Evolutionary conservation across 1,139 yeast species (phyloP).

Genomic region (Suhomyces taliae): DNA sequence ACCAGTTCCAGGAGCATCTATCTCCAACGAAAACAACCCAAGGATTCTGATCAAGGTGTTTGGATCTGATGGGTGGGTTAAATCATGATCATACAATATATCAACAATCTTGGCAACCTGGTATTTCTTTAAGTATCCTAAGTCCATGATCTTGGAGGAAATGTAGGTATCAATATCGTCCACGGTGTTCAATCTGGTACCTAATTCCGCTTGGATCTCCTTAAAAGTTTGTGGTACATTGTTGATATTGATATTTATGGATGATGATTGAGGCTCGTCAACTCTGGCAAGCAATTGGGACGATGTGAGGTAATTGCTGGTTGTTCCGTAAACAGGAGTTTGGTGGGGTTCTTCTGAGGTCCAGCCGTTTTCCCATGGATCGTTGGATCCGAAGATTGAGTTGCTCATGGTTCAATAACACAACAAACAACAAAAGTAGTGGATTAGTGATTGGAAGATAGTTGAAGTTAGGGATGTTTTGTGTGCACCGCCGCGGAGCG

Average conservation of each 20-base stretch:
- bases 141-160: slow-evolving; percentile 29
- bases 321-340: slow-evolving; percentile 3
- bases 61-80: slow-evolving; percentile 32
- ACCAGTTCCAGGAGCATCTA: slow-evolving; percentile 42
- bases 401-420: slow-evolving; percentile 16
- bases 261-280: slow-evolving; percentile 9
- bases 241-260: slow-evolving; percentile 1
- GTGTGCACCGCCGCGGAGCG: too few relatives aligned
- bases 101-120: slow-evolving; percentile 39
- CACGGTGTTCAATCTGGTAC: slow-evolving; percentile 23
- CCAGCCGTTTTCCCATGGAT: slow-evolving; percentile 50
- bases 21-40: slow-evolving; percentile 44
- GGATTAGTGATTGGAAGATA: neutral
- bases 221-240: slow-evolving; percentile 28
- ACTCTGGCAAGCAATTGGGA: slow-evolving; percentile 24
- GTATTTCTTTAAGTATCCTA: slow-evolving; percentile 28
- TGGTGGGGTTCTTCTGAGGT: slow-evolving; percentile 16
- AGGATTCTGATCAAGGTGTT: slow-evolving; percentile 35
- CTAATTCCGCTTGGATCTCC: slow-evolving; percentile 20
- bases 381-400: slow-evolving; percentile 29
- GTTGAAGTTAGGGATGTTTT: neutral
- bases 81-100: slow-evolving; percentile 37
- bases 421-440: neutral
- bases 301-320: slow-evolving; percentile 23
- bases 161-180: slow-evolving; percentile 34